Evolutionary conservation across 768 basidiomycete species (phyloP), one percentile per base, ranked within the genome.

Genomic region (Termitomyces heimii): DNA sequence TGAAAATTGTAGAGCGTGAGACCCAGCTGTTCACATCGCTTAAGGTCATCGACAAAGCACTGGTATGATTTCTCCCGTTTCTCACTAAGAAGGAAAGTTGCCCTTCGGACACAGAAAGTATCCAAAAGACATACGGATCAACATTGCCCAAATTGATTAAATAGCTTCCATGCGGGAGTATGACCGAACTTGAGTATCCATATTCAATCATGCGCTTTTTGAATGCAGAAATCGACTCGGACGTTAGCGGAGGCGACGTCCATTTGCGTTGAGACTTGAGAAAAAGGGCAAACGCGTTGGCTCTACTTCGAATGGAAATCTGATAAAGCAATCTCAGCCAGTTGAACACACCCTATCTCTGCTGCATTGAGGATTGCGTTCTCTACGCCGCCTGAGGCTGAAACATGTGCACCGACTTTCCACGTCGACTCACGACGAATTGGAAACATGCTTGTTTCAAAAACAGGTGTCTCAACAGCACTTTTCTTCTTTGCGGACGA

Each of bases 361-460:
- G 85, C 82, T 16, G 92, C 91, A 58, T 92, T 88, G 5, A 79
- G 55, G 18, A 92, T 69, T 0, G 88, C 71, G 55, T 89, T 88
- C 66, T 90, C 88, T 0, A 92, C 82, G 1, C 92, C 92, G 3
- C 90, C 91, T 0, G 85, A 82, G 9, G 88, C 80, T 14, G 90
- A 92, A 24, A 93, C 88, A 65, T 95, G 92, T 4, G 91, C 90
- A 2, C 92, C 92, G 13, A 94, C 75, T 66, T 88, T 87, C 85
- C 86, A 89, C 0, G 66, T 63, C 44, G 73, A 79, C 0, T 66
- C 57, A 22, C 56, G 26, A 46, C 76, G 69, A n/a, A 66, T 59
- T n/a, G 71, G 69, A 54, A 72, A 67, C 5, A 54, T 45, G 31
- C 37, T 57, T 7, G 58, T 51, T 45, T 71, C 68, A 5, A 55